phyloP scores from a whole-genome alignment of 2,329 filamentous ascomycete species.

The Colletotrichum gigasporum region DNA sequence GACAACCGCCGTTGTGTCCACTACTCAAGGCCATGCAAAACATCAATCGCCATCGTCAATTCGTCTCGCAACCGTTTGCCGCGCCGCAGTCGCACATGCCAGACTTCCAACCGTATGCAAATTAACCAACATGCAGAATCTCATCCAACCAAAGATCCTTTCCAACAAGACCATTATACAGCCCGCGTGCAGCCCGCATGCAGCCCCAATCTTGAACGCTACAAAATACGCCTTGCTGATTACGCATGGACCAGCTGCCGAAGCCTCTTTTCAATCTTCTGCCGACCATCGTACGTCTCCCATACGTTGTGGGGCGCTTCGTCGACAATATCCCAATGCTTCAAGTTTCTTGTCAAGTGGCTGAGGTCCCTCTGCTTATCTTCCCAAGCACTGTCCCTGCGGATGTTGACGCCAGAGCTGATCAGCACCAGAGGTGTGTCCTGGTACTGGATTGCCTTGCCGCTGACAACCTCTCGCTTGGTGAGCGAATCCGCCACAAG shows the following conservation, averaged over 20 bases:
- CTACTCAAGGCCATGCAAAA: background rate
- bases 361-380: constrained; percentile 86
- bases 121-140: background rate
- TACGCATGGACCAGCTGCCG: constrained; percentile 66
- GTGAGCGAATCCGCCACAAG: constrained; percentile 87
- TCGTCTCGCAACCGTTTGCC: background rate
- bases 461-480: constrained; percentile 81
- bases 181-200: background rate
- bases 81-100: background rate
- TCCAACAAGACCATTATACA: background rate
- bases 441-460: constrained; percentile 80
- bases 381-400: constrained; percentile 77
- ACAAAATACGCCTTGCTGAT: too few relatives aligned
- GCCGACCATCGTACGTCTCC: constrained; percentile 76
- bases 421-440: constrained; percentile 82
- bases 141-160: background rate
- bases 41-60: constrained; percentile 4
- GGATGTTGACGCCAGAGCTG: constrained; percentile 79
- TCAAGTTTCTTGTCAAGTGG: constrained; percentile 79
- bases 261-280: constrained; percentile 82
- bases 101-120: background rate
- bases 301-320: constrained; percentile 89
- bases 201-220: too few relatives aligned
- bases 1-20: background rate
- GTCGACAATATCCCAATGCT: constrained; percentile 87